Evolutionary conservation across 305 asterid species (phyloP), one percentile per base, ranked within the genome.

Genomic region (Solanum chacoense): DNA sequence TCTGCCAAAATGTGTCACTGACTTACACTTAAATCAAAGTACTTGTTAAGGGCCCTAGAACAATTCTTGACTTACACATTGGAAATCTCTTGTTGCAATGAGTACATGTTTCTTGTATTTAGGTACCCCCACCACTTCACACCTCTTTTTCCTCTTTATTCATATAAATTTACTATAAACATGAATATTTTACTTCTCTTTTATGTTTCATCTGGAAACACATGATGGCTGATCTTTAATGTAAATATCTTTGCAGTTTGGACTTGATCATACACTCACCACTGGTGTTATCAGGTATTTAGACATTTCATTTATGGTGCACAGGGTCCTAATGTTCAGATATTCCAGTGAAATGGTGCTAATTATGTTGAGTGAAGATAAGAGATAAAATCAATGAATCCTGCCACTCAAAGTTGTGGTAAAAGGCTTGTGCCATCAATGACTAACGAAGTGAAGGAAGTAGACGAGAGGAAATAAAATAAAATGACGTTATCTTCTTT

Each of bases 201-300:
- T 84, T 29, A 55, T 50, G 40, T 20, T 31, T 84, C 71, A 26
- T 81, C 38, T 31, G 74, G 40, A 50, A 50, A 31, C 32, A 20
- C 87, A 31, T 11, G 74, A 84, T 84, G 42, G 50, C 13, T 84
- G 42, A 9, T 55, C n/a, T 84, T 55, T 31, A 20, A 50, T 84
- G 9, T 55, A 32, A 22, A 20, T 29, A 18, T 63, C 26, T 37
- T 85, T 90, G 92, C 98, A 96, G 99, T 97, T 96, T 94, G 99
- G 99, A 90, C 99, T 97, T 90, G 99, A 97, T 91, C 99, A 97
- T 89, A 96, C 99, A 8, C 99, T 97, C 85, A 97, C 99, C 79
- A 97, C 99, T 80, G 99, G 99, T 85, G 99, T 97, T 86, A 97
- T 97, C 95, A 97, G 99, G 99, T 97, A 94, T 38, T 42, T 79